Evolutionary conservation across 2,329 filamentous ascomycete species (phyloP), one percentile per base, ranked within the genome.

Genomic region (Fusarium odoratissimum): DNA sequence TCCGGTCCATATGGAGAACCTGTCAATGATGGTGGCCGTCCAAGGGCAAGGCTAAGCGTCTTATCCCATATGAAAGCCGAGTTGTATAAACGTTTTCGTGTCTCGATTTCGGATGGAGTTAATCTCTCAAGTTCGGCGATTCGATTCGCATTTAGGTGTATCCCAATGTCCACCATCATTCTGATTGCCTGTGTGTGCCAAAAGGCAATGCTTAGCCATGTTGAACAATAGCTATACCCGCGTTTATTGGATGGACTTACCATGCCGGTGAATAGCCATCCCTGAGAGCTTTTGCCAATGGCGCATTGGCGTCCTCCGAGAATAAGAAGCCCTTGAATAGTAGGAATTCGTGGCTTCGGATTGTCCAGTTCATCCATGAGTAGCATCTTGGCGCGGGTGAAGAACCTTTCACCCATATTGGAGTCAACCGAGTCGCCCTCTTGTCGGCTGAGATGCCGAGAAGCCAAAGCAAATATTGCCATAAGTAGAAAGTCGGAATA

Each of bases 1-100:
- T 31, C 25, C 4, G 51, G 51, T 17, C 51, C 51, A 41, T 55
- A 55, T 12, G 51, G 51, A 4, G 37, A 55, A 8, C 51, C 51
- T 23, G 51, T 33, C 12, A 55, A 33, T 12, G 51, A 55, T 5
- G 51, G 51, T 4, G 51, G 51, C 25, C 51, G 37, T 41, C 51
- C 51, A 16, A 55, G 37, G 16, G 51, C 51, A 30, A 55, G 51
- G 19, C 51, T 55, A 7, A 55, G 51, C 51, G 51, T 55, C 51
- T 55, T 55, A 21, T 55, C 51, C 51, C 51, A 55, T 31, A 55
- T 55, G n/a, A 55, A 55, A 23, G 51, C 51, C 19, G 51, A 55
- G 37, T 55, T 55, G 9, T 55, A 55, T 5, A 55, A 12, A 11
- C 51, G 51, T 21, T 55, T 55, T 13, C 51, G 23, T 3, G 51